Base-by-base conservation (phyloP, 75 land plant species). In the Pinus tabuliformis region DNA sequence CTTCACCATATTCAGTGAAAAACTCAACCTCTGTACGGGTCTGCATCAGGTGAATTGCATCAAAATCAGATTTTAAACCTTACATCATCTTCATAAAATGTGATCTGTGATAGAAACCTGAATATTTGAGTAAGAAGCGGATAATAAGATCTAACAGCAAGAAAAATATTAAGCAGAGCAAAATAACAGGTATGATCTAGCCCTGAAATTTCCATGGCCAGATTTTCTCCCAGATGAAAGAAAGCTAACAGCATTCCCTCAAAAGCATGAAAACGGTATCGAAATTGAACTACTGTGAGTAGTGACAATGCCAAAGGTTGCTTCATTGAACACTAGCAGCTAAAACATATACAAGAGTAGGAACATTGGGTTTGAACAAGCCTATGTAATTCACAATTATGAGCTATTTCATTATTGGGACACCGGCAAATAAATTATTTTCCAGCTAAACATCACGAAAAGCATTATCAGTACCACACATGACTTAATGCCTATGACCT, bases 21-120 rank as follows among this genome's bases (percentile, higher is more conserved):
- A 30, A 86, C 60, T 83, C 91, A 56, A 75, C 56, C 30, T 81
- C 83, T 17, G 45, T 56, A 64, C 39, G 49, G 61, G 30, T 81
- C 82, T 81, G 79, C 76, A 72, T 65, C 42, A 36, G 15, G 36
- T 37, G 26, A 65, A 37, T 65, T 2, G 18, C 20, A 36, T 65
- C 14, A 1, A 16, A 37, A 9, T 65, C 36, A 65, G 39, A 65
- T 15, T 65, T 18, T 36, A 18, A 65, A 36, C 45, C 36, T 65
- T 9, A 9, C 36, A 63, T 63, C 36, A 36, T 36, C 42, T 65
- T 65, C 42, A 17, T 0, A 65, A 65, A 17, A 30, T 30, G 30
- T 30, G 6, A 65, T 65, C 30, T 33, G 30, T 18, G 20, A 36
- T 36, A 17, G 36, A 36, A 28, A 3, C 9, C 4, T 62, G 62